phyloP scores from a whole-genome alignment of 768 basidiomycete species.

The Tubosaeta sp. region DNA sequence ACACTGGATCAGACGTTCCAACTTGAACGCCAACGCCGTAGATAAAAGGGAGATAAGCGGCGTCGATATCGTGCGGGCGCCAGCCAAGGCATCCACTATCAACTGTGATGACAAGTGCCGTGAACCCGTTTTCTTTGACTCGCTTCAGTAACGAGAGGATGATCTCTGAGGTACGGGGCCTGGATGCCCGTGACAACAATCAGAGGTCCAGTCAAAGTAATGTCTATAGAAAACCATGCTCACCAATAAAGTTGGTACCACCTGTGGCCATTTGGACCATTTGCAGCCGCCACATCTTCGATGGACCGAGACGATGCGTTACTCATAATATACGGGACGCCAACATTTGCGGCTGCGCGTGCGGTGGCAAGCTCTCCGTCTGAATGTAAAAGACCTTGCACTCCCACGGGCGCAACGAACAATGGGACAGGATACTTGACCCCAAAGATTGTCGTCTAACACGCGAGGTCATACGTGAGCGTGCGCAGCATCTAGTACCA shows the following conservation, averaged over 20 bases:
- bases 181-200: background rate
- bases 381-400: background rate
- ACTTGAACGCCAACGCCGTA: constrained; percentile 39
- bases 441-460: background rate
- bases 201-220: background rate
- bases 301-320: constrained; percentile 38
- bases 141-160: constrained; percentile 41
- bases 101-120: constrained; percentile 42
- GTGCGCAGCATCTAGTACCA: too few relatives aligned
- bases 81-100: constrained; percentile 43
- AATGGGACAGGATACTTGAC: background rate
- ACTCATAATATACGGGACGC: background rate
- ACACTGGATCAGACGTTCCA: constrained; percentile 43
- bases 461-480: background rate
- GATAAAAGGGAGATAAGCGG: constrained; percentile 34
- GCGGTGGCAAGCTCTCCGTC: background rate
- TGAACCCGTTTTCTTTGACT: constrained; percentile 40
- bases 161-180: constrained; percentile 30
- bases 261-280: constrained; percentile 36
- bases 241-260: constrained; percentile 52
- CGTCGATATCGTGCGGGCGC: constrained; percentile 41
- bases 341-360: background rate
- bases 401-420: background rate
- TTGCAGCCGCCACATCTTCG: constrained; percentile 46
- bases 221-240: background rate